phyloP scores from a whole-genome alignment of 2,329 filamentous ascomycete genomes.

The Ustilaginoidea virens region DNA sequence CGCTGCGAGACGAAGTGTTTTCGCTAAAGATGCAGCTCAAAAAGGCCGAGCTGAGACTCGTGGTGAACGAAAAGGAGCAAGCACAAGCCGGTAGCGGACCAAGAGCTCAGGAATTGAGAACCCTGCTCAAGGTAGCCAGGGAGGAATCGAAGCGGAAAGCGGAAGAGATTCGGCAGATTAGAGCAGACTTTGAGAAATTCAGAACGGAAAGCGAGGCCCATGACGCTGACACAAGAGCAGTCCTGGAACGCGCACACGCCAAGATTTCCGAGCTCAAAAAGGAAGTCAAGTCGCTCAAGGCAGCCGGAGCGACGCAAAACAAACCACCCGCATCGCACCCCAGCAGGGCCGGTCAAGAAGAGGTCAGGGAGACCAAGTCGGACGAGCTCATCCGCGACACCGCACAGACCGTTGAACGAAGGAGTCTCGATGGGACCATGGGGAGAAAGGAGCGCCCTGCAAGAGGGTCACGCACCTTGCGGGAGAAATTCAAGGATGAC shows the following conservation, averaged over 20 bases:
- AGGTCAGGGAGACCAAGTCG: constrained; percentile 7
- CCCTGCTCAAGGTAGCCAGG: constrained; percentile 25
- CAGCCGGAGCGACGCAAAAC: constrained; percentile 6
- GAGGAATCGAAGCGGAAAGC: constrained; percentile 32
- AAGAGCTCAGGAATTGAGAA: constrained; percentile 21
- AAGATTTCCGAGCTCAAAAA: constrained; percentile 41
- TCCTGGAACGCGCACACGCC: constrained; percentile 38
- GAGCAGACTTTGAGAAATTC: constrained; percentile 36
- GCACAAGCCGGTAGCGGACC: constrained; percentile 19
- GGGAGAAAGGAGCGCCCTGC: constrained; percentile 3
- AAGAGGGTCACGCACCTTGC: constrained; percentile 13
- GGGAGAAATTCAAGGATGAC: constrained; percentile 20
- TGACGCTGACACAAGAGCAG: constrained; percentile 38
- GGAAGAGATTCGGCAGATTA: constrained; percentile 31
- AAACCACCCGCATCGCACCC: constrained; percentile 17
- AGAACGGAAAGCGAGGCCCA: constrained; percentile 36
- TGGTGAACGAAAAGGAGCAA: constrained; percentile 17
- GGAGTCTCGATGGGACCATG: constrained; percentile 5
- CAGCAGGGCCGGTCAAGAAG: constrained; percentile 6
- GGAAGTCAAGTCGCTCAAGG: constrained; percentile 31
- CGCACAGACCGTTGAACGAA: background rate
- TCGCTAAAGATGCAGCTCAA: constrained; percentile 35
- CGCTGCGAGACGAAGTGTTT: constrained; percentile 36
- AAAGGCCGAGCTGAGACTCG: constrained; percentile 20
- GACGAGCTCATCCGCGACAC: constrained; percentile 5